Evolutionary conservation across 139 green algal genomes (phyloP).

Genomic region (Chlorella sp.): DNA sequence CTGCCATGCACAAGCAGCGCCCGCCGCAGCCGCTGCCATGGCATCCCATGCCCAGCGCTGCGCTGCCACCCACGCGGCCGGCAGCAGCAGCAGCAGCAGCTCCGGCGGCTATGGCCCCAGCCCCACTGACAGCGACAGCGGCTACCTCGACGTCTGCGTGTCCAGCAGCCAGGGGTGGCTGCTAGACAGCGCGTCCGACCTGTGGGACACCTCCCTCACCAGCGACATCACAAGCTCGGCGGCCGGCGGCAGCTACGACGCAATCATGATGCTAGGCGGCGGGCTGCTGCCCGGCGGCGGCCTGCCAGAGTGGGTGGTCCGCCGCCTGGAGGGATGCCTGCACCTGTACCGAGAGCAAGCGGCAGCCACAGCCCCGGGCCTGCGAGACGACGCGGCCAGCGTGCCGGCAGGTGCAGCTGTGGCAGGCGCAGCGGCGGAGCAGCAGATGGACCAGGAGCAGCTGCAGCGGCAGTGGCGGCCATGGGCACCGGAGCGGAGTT

Average conservation of each 20-base stretch:
- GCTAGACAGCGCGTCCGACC: no score
- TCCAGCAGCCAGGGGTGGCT: no score
- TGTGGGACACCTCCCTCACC: no score
- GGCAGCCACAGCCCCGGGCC: neutral
- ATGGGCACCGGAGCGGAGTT: neutral
- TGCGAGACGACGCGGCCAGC: no score
- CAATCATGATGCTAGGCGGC: constrained; percentile 56
- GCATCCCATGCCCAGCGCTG: no score
- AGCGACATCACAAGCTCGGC: neutral
- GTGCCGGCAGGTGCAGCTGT: neutral
- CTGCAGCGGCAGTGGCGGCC: neutral
- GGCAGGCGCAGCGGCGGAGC: neutral
- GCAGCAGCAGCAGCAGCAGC: neutral
- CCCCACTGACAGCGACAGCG: no score
- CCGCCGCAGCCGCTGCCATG: no score
- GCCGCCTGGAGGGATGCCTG: constrained; percentile 54
- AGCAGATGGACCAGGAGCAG: neutral
- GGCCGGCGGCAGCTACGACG: constrained; percentile 20
- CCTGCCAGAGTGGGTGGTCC: constrained; percentile 59
- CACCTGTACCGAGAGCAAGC: constrained; percentile 28
- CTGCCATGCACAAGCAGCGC: no score
- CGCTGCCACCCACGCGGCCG: no score
- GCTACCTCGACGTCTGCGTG: no score
- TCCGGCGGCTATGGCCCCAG: no score
- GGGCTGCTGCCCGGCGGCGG: constrained; percentile 54